phyloP scores from a whole-genome alignment of 805 yeast genomes.

The Barnettozyma pratensis region DNA sequence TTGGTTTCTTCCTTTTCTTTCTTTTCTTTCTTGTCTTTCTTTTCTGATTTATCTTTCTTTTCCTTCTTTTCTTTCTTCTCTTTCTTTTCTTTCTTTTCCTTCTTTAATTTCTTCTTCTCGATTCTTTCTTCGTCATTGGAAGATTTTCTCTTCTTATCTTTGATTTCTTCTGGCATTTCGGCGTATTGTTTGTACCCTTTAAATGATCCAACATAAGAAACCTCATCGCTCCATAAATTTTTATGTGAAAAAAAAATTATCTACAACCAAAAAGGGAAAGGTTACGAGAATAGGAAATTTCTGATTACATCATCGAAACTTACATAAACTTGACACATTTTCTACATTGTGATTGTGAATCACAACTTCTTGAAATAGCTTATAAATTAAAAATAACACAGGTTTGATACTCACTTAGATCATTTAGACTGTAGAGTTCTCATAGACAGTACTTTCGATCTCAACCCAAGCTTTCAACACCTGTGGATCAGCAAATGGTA shows the following conservation, averaged over 20 bases:
- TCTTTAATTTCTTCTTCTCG: conserved; percentile 21
- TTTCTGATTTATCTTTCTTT: conserved; percentile 19
- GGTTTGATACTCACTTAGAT: too few species aligned
- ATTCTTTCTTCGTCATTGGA: conserved; percentile 16
- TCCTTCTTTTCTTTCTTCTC: conserved; percentile 30
- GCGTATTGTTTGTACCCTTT: background rate
- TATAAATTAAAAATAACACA: too few species aligned
- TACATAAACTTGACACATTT: too few species aligned
- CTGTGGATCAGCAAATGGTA: conserved; percentile 31
- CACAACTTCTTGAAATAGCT: too few species aligned
- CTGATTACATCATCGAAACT: background rate
- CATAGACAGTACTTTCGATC: conserved; percentile 18
- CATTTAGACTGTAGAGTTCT: too few species aligned
- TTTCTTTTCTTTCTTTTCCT: conserved; percentile 33
- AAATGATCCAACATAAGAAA: background rate
- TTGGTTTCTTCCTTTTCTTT: conserved; percentile 30
- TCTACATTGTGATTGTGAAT: too few species aligned
- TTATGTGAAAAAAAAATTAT: conserved; percentile 1
- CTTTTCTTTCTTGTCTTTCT: conserved; percentile 29
- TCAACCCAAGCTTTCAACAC: conserved; percentile 16
- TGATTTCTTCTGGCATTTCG: conserved; percentile 22
- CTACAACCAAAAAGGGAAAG: conserved; percentile 1
- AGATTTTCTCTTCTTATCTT: conserved; percentile 24
- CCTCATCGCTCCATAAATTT: conserved; percentile 5
- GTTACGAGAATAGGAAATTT: conserved; percentile 3